Base-by-base conservation (phyloP, 2,329 filamentous ascomycete species). In the Rhinocladiella similis region DNA sequence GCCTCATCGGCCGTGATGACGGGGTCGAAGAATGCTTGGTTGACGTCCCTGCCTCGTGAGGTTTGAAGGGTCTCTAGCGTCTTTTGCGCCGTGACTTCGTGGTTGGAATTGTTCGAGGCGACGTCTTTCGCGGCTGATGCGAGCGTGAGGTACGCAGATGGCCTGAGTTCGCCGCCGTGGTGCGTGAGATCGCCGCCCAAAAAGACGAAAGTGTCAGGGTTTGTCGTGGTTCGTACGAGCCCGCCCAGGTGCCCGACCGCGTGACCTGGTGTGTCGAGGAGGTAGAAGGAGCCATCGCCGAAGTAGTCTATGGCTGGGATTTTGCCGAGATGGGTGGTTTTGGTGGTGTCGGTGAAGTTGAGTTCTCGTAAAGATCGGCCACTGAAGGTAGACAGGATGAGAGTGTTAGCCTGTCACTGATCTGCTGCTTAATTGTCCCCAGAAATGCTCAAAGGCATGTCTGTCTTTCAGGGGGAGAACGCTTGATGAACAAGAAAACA, bases 241-340 rank as follows among this genome's bases (percentile, higher is more conserved):
- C 71, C 80, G 54, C 74, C 76, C 18, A 80, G 68, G 63, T 81
- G 79, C 1, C 77, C 78, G 12, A 78, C 66, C 0, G 75, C 73
- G 36, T 60, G 57, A 1, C 82, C 82, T 1, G 80, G 80, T 2
- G 76, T 64, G 29, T 76, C 72, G 3, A 77, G 63, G 14, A 77
- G 60, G 46, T 75, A 75, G 39, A 76, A 67, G 4, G 66, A 70
- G 1, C 72, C 73, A 39, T 76, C 73, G 3, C 65, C 67, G 20
- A 75, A 76, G 56, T 69, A 75, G 47, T 76, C 73, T 14, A 70
- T 56, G 0, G 75, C 74, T n/a, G 63, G 64, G 61, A 25, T 25
- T 7, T 25, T 25, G 22, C 22, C 22, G 22, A 25, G 4, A 4
- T 25, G 4, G 4, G 22, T 25, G 22, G 4, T 25, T 25, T 25